Evolutionary conservation across 78 protist genomes (phyloP).

Genomic region (Pigoraptor vietnamica): DNA sequence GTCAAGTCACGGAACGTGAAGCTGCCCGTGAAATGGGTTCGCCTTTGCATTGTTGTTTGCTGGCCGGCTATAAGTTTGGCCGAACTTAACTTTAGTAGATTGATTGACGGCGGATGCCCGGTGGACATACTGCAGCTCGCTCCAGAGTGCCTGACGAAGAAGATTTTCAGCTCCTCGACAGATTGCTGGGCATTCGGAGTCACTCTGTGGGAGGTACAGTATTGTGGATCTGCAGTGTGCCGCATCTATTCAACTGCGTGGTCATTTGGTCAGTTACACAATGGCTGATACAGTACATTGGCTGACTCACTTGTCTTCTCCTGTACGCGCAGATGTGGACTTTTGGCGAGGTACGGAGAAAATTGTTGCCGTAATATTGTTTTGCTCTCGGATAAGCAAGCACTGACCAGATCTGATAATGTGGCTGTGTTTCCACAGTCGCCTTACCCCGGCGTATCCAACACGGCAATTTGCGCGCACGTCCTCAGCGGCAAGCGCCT

Average conservation of each 20-base stretch:
- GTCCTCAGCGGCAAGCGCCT: not conserved
- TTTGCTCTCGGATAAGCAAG: not conserved
- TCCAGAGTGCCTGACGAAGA: not conserved
- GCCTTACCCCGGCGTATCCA: not conserved
- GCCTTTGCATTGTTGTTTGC: not conserved
- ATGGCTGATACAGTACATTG: not conserved
- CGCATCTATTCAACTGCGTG: not conserved
- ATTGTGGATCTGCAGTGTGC: not conserved
- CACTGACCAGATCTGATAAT: not conserved
- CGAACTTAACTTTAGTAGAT: not conserved
- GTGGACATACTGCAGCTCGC: not conserved
- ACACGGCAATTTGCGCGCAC: not conserved
- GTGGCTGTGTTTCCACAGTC: not conserved
- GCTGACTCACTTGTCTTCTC: not conserved
- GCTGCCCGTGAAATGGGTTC: not conserved
- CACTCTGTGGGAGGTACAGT: not conserved
- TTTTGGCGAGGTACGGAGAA: not conserved
- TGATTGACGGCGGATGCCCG: not conserved
- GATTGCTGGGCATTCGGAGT: not conserved
- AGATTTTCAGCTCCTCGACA: not conserved
- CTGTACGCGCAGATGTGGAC: not conserved
- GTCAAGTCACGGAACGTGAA: not conserved
- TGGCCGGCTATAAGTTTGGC: not conserved
- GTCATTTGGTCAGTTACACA: not conserved
- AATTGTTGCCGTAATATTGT: not conserved